Evolutionary conservation across 495 filamentous ascomycete species (phyloP), one percentile per base, ranked within the genome.

Genomic region (Mycothermus thermophilus): DNA sequence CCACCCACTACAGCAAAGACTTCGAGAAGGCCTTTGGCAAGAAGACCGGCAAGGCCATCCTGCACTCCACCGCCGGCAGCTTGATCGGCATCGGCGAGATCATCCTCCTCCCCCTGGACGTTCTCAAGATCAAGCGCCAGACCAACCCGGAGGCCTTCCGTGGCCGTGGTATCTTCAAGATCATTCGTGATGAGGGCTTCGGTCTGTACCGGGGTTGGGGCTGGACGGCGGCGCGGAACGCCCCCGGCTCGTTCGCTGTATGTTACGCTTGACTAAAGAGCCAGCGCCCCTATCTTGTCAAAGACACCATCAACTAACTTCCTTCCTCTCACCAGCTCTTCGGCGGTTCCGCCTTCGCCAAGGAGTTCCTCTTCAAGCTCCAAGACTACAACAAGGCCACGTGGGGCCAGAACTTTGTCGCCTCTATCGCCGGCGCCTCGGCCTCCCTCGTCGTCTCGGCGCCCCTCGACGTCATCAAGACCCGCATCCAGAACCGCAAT

Each of bases 51-150:
- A 99, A 99, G 71, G 90, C 92, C 11, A 87, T 99, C 43, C 81
- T 96, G 81, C 81, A 90, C 58, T 93, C 90, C 14, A 92, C 83
- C 31, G 90, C 90, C 38, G 90, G 90, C 66, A 88, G 81, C 66
- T 46, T 99, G 42, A 93, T 96, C 50, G 90, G 90, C 52, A 88
- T 96, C 45, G 92, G 90, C 47, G 90, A 99, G 66, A 90, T 99
- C 44, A 69, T 99, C 40, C 69, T 99, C 3, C 72, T 99, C 15
- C 90, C 90, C 27, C 72, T 99, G 21, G 90, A 99, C 48, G 90
- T 99, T 9, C 69, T 99, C 16, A 99, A 99, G 72, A 99, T 99
- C 68, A 96, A 96, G 71, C 80, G 90, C 46, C 90, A 99, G 64
- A 99, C 90, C 24, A 99, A 99, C 71, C 90, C 90, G 21, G 90